Percentiles rank a stretch among this genome's conserved stretches.
These are phyloP conservation scores for Botrytis aclada DNA, from an alignment of 2,329 filamentous ascomycete genomes.

Conservation along the genomic window DNA sequence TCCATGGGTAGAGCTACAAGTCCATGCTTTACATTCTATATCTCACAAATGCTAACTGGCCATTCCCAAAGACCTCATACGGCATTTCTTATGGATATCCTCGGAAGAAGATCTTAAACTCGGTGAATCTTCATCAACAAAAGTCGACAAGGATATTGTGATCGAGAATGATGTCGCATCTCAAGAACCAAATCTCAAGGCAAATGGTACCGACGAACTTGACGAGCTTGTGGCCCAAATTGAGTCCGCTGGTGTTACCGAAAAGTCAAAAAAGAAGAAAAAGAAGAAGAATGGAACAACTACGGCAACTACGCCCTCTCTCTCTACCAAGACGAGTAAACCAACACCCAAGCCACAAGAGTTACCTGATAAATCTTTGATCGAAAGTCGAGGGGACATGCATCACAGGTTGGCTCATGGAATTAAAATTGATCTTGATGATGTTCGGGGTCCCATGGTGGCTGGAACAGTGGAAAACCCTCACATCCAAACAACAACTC, in stretches of 20 bases:
- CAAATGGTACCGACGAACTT: neutral
- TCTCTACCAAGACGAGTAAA: neutral
- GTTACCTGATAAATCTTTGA: constrained; percentile 40
- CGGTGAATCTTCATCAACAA: neutral
- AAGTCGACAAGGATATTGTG: neutral
- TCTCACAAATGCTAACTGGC: neutral
- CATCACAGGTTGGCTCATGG: constrained; percentile 42
- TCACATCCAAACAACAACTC: constrained; percentile 34
- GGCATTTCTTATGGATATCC: constrained; percentile 27
- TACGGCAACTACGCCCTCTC: constrained; percentile 19
- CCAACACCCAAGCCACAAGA: constrained; percentile 23
- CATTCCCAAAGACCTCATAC: constrained; percentile 22
- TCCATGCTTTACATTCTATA: neutral
- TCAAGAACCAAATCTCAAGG: neutral
- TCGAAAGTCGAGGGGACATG: constrained; percentile 45
- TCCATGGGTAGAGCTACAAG: neutral
- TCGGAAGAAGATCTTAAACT: neutral
- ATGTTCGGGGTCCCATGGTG: constrained; percentile 38
- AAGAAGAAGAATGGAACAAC: constrained; percentile 38
- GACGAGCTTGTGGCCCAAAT: neutral
- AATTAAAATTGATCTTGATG: constrained; percentile 39
- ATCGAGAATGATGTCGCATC: neutral
- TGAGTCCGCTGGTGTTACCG: constrained; percentile 5
- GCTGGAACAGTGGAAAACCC: constrained; percentile 36
- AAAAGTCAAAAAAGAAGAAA: constrained; percentile 35